Evolutionary conservation across 768 basidiomycete genomes (phyloP), one percentile per base, ranked within the genome.

Genomic region (Kwoniella bestiolae): DNA sequence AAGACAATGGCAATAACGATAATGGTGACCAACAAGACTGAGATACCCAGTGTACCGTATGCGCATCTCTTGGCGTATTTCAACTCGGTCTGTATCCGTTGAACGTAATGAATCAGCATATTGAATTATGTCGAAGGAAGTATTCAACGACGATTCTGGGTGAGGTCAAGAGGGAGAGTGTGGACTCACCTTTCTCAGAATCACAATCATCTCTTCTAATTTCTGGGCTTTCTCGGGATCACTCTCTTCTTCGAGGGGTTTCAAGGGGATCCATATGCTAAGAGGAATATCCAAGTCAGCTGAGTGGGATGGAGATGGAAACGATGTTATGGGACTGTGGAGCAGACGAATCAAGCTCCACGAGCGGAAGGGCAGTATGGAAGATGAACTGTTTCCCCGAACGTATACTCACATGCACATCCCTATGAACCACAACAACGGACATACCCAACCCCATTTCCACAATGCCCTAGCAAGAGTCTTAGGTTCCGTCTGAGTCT

Each of bases 341-440:
- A n/a, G n/a, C n/a, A n/a, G n/a, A n/a, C n/a, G n/a, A n/a, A n/a
- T n/a, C n/a, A n/a, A n/a, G n/a, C n/a, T n/a, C n/a, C n/a, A n/a
- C n/a, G n/a, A n/a, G n/a, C n/a, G n/a, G n/a, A n/a, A n/a, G n/a
- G n/a, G n/a, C n/a, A n/a, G n/a, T n/a, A n/a, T n/a, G n/a, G n/a
- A n/a, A n/a, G n/a, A n/a, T n/a, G n/a, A n/a, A n/a, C n/a, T n/a
- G n/a, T n/a, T n/a, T n/a, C n/a, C n/a, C n/a, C n/a, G n/a, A n/a
- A n/a, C n/a, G n/a, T n/a, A n/a, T n/a, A 72, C 77, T 71, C 57
- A 78, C 77, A 78, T 76, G 34, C 66, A 69, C 61, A 71, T 69
- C 6, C 77, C 77, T 3, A 78, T 46, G 25, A 72, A 45, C 77
- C 77, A 78, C 7, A 78, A 52, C 3, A 74, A 34, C 16, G 77